Evolutionary conservation across 345 rosid species (phyloP).

Genomic region (Arabis alpina): DNA sequence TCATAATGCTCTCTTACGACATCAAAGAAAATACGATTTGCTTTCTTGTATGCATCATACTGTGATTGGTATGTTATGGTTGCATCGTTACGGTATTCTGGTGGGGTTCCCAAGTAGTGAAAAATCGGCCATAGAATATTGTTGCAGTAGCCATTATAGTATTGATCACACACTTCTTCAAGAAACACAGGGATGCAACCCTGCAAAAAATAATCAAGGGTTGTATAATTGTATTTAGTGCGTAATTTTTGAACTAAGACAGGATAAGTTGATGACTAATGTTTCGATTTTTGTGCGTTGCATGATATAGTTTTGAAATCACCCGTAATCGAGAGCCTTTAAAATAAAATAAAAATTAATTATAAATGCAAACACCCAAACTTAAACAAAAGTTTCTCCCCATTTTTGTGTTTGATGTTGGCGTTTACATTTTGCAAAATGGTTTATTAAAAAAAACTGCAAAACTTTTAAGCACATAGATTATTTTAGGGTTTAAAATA

Average conservation of each 20-base stretch:
- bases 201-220: conserved; percentile 45
- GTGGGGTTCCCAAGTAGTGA: conserved; percentile 94
- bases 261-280: background rate
- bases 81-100: conserved; percentile 94
- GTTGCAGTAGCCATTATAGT: conserved; percentile 97
- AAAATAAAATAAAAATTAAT: background rate
- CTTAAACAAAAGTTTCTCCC: background rate
- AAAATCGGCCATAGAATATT: conserved; percentile 98
- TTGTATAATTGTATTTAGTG: background rate
- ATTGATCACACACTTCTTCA: conserved; percentile 96
- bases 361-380: background rate
- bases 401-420: background rate
- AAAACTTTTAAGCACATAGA: background rate
- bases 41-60: conserved; percentile 91
- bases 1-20: conserved; percentile 84
- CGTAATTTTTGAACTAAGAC: background rate
- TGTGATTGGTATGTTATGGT: conserved; percentile 92
- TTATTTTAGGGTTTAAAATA: background rate
- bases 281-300: background rate
- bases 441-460: background rate
- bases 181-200: conserved; percentile 95
- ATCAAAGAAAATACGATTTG: conserved; percentile 93
- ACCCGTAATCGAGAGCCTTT: background rate
- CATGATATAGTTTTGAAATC: background rate
- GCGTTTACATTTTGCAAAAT: background rate